A percentile compares a stretch with the other conserved stretches of the same genome.
phyloP scores from a whole-genome alignment of 1,139 yeast species.

The Hanseniaspora uvarum region DNA sequence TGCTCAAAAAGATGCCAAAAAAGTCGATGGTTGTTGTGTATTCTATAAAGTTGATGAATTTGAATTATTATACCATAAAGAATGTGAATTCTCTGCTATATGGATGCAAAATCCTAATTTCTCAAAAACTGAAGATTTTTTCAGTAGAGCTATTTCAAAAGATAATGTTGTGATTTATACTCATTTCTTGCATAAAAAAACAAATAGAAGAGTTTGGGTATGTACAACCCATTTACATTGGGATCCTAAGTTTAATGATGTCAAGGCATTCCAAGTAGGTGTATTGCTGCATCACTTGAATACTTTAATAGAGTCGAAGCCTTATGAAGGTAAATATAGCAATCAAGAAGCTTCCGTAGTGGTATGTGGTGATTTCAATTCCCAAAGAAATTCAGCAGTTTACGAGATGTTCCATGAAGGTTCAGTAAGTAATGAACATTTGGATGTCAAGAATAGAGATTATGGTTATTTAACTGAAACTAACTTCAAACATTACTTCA shows the following conservation, averaged over 20 bases:
- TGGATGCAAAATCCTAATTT: constrained; percentile 83
- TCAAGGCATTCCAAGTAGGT: constrained; percentile 90
- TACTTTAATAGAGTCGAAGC: constrained; percentile 36
- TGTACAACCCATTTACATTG: constrained; percentile 95
- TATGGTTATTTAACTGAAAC: constrained; percentile 87
- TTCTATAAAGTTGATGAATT: constrained; percentile 67
- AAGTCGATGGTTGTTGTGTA: constrained; percentile 96
- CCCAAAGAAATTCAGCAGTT: constrained; percentile 79
- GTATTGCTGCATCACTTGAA: constrained; percentile 82
- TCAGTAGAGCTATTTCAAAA: constrained; percentile 91
- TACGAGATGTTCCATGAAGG: constrained; percentile 82
- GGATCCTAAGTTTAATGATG: constrained; percentile 97
- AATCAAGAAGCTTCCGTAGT: constrained; percentile 45
- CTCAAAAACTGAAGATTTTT: constrained; percentile 86
- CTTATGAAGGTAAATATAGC: constrained; percentile 40
- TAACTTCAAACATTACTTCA: constrained; percentile 73
- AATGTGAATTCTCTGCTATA: constrained; percentile 76
- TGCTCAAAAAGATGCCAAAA: constrained; percentile 70
- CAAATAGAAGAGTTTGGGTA: constrained; percentile 63
- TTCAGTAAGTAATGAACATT: constrained; percentile 50
- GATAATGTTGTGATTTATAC: constrained; percentile 82
- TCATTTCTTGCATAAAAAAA: constrained; percentile 61
- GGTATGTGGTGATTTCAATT: constrained; percentile 93
- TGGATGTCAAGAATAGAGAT: constrained; percentile 73
- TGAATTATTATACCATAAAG: constrained; percentile 57